Base-by-base conservation (phyloP, 2,329 filamentous ascomycete genomes). In the Xylariaceae sp. region DNA sequence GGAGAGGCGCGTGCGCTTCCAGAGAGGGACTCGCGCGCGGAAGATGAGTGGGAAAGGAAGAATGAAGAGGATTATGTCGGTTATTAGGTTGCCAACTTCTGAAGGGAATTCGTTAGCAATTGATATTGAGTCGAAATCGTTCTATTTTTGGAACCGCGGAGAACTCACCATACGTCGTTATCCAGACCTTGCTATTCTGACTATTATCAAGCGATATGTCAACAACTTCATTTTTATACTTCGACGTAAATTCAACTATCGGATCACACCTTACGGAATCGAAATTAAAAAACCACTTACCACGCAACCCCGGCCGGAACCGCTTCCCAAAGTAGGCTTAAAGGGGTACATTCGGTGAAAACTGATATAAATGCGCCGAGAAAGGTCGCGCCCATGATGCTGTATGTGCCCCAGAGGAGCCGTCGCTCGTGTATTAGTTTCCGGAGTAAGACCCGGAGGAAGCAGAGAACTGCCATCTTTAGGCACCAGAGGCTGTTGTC, bases 71-170 rank as follows among this genome's bases (percentile, higher is more conserved):
- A 53, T 22, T 22, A 20, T 25, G 25, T 52, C 41, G 12, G 50
- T 52, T 3, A 51, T 27, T 5, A 50, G 46, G 35, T 55, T 53
- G 19, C 48, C 27, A 22, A 45, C 37, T 43, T 56, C 52, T 56
- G 19, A 10, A 7, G 29, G 10, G 12, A 37, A 14, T 23, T 52
- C 37, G 32, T 29, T 5, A 8, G 1, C 3, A 6, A 6, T 11
- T 23, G 7, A 7, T 21, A 5, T 21, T n/a, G 22, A 1, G 3
- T 23, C 5, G 1, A 6, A 5, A 25, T 37, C 16, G 22, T 8
- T 4, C 19, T 12, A 6, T 6, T 4, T 23, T 14, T 3, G 12
- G 25, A 3, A 6, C 22, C 11, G 22, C 27, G 21, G 25, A 33
- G 11, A 14, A 33, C 47, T 25, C 25, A 53, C 51, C 49, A 34